Conservation (phyloP, 345 rosid species). For the Gossypium bickii region DNA sequence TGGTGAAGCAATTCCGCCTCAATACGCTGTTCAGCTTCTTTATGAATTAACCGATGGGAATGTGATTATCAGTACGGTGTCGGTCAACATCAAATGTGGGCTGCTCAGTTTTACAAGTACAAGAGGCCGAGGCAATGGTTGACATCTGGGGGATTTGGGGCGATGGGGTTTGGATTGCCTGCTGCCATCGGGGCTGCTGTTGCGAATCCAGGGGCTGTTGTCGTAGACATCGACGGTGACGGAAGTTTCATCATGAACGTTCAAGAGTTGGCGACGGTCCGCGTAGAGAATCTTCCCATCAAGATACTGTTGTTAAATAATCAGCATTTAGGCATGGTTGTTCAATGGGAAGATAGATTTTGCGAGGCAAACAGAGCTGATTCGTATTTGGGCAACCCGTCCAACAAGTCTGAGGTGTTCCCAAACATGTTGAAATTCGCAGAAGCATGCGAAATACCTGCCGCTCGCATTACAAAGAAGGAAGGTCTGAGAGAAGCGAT, state of each 20-base stretch:
- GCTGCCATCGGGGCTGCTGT: constrained; percentile 43
- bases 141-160: constrained; percentile 87
- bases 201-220: background rate
- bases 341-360: background rate
- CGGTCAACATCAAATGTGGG: constrained; percentile 99
- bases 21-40: constrained; percentile 48
- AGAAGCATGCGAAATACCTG: background rate
- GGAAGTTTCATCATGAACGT: background rate
- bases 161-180: constrained; percentile 96
- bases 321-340: background rate
- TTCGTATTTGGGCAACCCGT: background rate
- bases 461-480: constrained; percentile 24
- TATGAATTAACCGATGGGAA: background rate
- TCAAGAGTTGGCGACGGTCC: background rate
- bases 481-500: constrained; percentile 62
- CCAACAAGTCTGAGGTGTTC: background rate
- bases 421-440: background rate
- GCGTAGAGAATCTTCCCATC: constrained; percentile 60
- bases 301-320: constrained; percentile 22
- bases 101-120: constrained; percentile 96
- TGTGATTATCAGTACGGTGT: constrained; percentile 24
- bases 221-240: constrained; percentile 81
- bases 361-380: background rate
- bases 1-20: constrained; percentile 85
- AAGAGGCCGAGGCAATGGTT: constrained; percentile 82